Conservation (phyloP, 2,329 filamentous ascomycete genomes). For the Phaeomoniella chlamydospora region DNA sequence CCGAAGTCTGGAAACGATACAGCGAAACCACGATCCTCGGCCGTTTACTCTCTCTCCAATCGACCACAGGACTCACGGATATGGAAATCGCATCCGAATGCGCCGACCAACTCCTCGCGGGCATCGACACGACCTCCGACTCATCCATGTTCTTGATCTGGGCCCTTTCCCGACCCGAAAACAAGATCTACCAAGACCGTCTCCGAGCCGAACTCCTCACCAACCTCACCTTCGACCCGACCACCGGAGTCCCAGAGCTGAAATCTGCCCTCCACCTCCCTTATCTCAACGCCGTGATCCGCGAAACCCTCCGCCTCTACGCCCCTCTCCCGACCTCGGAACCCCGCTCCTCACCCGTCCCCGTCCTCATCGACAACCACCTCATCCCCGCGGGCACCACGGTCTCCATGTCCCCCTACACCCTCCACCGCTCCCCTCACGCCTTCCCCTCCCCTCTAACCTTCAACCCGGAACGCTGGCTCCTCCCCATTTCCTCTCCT, state of each 20-base stretch:
- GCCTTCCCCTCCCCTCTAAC: slow-evolving; percentile 30
- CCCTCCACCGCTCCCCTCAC: slow-evolving; percentile 22
- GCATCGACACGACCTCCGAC: slow-evolving; percentile 38
- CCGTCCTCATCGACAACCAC: slow-evolving; percentile 15
- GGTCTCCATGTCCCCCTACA: slow-evolving; percentile 60
- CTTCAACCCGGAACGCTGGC: slow-evolving; percentile 24
- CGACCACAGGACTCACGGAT: slow-evolving; percentile 19
- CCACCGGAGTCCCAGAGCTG: slow-evolving; percentile 17
- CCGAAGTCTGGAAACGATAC: slow-evolving; percentile 11
- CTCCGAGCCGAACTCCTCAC: slow-evolving; percentile 26
- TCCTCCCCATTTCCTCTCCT: slow-evolving; percentile 3
- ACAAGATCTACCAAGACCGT: slow-evolving; percentile 26
- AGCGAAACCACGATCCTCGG: slow-evolving; percentile 11
- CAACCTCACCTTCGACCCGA: slow-evolving; percentile 11
- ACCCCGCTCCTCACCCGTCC: slow-evolving; percentile 23
- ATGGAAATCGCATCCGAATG: slow-evolving; percentile 38
- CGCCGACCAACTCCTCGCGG: slow-evolving; percentile 38
- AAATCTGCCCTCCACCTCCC: slow-evolving; percentile 22
- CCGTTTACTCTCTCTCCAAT: slow-evolving; percentile 8
- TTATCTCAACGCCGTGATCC: slow-evolving; percentile 33
- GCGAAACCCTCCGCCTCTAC: slow-evolving; percentile 33
- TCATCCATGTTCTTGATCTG: slow-evolving; percentile 37
- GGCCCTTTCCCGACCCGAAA: slow-evolving; percentile 30
- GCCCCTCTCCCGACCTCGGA: slow-evolving; percentile 34
- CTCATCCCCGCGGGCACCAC: slow-evolving; percentile 48